Percentiles rank a stretch among this genome's conserved stretches.
phyloP scores from a whole-genome alignment of 2,329 filamentous ascomycete genomes.

The Rhynchosporium agropyri region DNA sequence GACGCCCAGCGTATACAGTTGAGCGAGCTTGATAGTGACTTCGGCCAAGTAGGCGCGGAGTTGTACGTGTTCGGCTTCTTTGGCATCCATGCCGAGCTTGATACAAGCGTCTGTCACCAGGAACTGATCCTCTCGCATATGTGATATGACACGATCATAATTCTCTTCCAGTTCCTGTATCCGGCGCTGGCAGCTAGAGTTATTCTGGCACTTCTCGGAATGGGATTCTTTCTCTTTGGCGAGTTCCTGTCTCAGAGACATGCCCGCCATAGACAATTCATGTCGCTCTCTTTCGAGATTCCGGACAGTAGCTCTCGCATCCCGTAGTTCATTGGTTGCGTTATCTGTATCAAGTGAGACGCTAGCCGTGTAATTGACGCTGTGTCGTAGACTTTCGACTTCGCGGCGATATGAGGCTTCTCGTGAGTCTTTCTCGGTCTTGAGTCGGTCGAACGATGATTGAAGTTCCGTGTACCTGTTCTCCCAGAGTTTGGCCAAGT shows the following conservation, averaged over 20 bases:
- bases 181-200: conserved; percentile 18
- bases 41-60: conserved; percentile 12
- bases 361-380: conserved; percentile 14
- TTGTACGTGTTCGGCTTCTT: conserved; percentile 12
- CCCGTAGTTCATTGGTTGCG: background rate
- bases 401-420: background rate
- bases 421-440: background rate
- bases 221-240: conserved; percentile 17
- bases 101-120: conserved; percentile 13
- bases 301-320: conserved; percentile 5
- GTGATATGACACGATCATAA: background rate
- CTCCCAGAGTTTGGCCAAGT: background rate
- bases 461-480: background rate
- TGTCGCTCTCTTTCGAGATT: conserved; percentile 5
- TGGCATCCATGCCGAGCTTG: conserved; percentile 2
- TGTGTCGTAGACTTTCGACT: conserved; percentile 16
- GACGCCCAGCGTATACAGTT: conserved; percentile 4
- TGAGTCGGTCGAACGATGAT: background rate
- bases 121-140: conserved; percentile 15
- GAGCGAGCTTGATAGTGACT: conserved; percentile 7
- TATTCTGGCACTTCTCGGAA: conserved; percentile 19
- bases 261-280: background rate
- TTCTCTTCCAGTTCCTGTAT: conserved; percentile 16
- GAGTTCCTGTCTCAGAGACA: conserved; percentile 15
- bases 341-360: conserved; percentile 7